Base-by-base conservation (phyloP, 805 yeast genomes). In the Saccharomycopsis oosterbeekiorum region DNA sequence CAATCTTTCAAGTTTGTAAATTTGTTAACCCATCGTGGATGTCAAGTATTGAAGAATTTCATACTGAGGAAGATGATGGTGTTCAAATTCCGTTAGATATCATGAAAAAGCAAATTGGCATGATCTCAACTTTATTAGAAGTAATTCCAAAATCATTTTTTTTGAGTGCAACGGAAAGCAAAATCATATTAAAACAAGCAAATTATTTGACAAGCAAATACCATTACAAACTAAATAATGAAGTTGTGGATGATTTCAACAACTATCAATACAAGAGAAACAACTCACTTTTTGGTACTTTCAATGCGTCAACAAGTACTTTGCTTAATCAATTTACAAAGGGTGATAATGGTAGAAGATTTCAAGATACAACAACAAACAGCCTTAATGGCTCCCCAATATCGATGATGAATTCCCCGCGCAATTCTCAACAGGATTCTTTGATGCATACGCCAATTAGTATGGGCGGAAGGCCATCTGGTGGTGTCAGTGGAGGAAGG, bases 1-100 rank as follows among this genome's bases (percentile, higher is more conserved):
- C 78, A 17, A 75, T 77, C 58, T 78, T 75, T 61, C 81, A 78
- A 63, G 78, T 77, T 5, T 80, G 80, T 11, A 77, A 76, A 66
- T 77, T 67, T 60, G 69, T 63, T n/a, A 64, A 63, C 55, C 65
- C 65, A 3, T 17, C 17, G 9, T 63, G 65, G 65, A 47, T 63
- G 57, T 19, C 36, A 14, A 29, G 5, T 17, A 29, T 36, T 15
- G 54, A 55, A 12, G 59, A 61, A 3, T 47, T 40, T 71, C 12
- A 36, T 3, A 60, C 40, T 6, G 64, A 61, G 9, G 60, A 61
- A 8, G 59, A 47, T 11, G 62, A 42, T 15, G 65, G 57, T 5
- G 15, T 37, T 43, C 60, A 56, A n/a, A 62, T 59, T 19, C 65
- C 65, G 10, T 41, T 59, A n/a, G 60, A 59, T 4, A 56, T 61